phyloP scores from a whole-genome alignment of 257 asterid species.

The Scutellaria baicalensis region DNA sequence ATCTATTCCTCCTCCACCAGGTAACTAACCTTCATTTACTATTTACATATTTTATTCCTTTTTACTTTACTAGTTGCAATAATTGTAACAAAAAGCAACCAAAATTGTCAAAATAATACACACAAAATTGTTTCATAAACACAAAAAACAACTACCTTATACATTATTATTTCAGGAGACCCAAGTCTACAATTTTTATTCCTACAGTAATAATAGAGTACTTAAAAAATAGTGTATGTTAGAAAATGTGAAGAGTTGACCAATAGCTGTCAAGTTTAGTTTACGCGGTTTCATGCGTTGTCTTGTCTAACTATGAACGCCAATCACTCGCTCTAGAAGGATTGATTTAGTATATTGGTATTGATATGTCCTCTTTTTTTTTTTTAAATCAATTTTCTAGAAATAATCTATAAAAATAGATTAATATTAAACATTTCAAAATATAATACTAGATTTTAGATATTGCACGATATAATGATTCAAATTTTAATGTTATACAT shows the following conservation, averaged over 20 bases:
- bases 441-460: no score
- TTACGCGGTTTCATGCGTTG: constrained; percentile 20
- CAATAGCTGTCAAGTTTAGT: neutral
- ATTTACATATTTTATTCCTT: no score
- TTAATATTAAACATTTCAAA: no score
- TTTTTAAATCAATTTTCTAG: neutral
- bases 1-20: constrained; percentile 23
- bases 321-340: no score
- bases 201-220: neutral
- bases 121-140: neutral
- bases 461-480: no score
- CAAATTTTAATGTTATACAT: no score
- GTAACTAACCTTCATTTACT: neutral
- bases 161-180: neutral
- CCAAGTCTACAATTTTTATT: neutral
- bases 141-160: neutral
- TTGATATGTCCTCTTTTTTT: no score
- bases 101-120: neutral
- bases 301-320: no score
- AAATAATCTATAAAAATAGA: neutral
- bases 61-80: neutral
- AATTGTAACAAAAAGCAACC: neutral
- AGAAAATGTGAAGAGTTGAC: neutral
- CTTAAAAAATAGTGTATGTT: no score
- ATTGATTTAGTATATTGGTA: no score